Evolutionary conservation across 2,329 filamentous ascomycete species (phyloP).

Genomic region (Pestalotiopsis sp.): DNA sequence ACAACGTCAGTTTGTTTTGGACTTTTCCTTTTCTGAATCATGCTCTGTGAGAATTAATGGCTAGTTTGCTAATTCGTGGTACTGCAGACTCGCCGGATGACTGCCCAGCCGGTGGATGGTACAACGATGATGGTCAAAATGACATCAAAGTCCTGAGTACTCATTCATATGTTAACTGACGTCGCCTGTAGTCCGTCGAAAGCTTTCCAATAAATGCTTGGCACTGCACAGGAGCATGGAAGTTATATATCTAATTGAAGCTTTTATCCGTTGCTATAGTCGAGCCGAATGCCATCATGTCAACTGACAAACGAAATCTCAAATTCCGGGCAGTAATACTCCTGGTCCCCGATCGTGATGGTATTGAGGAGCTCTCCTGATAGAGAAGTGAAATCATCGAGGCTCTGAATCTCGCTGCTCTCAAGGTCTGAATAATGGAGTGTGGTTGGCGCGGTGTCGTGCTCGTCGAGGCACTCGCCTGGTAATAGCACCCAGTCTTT

Average conservation of each 20-base stretch:
- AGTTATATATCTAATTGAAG: background rate
- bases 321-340: background rate
- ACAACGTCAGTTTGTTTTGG: background rate
- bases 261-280: background rate
- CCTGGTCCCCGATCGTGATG: background rate
- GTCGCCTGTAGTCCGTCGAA: background rate
- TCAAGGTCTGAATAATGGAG: background rate
- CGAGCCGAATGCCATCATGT: background rate
- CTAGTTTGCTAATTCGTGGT: background rate
- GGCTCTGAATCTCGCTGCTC: background rate
- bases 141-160: background rate
- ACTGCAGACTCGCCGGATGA: constrained; percentile 17
- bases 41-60: background rate
- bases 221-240: background rate
- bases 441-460: background rate
- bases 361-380: background rate
- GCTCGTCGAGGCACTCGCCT: background rate
- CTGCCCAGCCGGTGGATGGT: constrained; percentile 20
- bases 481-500: background rate
- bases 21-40: no score
- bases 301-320: background rate
- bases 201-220: background rate
- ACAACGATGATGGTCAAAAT: constrained; percentile 17
- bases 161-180: background rate
- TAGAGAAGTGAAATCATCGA: background rate